Percentiles rank a stretch among this genome's conserved stretches.
Evolutionary conservation across 768 basidiomycete species (phyloP).

Genomic region (Russula olivacea): DNA sequence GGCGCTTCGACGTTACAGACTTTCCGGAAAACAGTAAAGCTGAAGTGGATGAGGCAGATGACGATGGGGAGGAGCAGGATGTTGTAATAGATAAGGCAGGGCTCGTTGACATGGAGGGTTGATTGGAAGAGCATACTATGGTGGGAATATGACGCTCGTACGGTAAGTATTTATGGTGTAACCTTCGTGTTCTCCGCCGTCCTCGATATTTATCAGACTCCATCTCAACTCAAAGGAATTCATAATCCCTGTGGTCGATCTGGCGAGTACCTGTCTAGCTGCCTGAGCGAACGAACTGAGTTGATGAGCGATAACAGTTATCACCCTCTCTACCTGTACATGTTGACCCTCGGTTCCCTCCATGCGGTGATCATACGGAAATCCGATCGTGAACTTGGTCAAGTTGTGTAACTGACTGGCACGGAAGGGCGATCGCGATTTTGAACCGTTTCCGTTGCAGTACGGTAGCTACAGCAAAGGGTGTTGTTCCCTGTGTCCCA

Average conservation of each 20-base stretch:
- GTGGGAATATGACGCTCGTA: background rate
- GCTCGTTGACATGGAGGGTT: conserved; percentile 43
- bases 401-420: too few species aligned
- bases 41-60: conserved; percentile 34
- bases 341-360: too few species aligned
- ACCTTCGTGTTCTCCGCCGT: background rate
- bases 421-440: too few species aligned
- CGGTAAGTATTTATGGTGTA: conserved; percentile 2
- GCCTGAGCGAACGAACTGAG: background rate
- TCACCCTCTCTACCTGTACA: too few species aligned
- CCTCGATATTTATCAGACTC: background rate
- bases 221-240: background rate
- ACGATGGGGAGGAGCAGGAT: conserved; percentile 41
- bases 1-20: conserved; percentile 57
- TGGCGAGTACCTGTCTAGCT: background rate
- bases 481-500: too few species aligned
- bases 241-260: background rate
- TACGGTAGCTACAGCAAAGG: too few species aligned
- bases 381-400: too few species aligned
- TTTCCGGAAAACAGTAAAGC: conserved; percentile 26
- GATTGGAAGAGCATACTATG: conserved; percentile 1
- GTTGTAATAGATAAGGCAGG: conserved; percentile 32
- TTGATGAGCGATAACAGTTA: background rate
- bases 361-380: too few species aligned
- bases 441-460: too few species aligned